Conservation (phyloP, 83 land plant genomes). For the Picea mariana region DNA sequence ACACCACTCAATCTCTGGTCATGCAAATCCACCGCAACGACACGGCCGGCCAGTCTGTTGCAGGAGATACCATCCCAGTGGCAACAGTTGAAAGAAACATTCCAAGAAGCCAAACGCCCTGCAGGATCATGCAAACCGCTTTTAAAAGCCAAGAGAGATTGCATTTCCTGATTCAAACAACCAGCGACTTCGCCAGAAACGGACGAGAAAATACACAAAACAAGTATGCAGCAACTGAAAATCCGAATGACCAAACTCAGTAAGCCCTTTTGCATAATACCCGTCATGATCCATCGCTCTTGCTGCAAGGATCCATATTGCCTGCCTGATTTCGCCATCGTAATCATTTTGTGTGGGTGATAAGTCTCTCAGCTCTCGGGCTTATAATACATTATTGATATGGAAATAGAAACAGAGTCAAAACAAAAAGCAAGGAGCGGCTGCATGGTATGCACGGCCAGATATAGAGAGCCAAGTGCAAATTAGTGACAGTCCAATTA, state of each 20-base stretch:
- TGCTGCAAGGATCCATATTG: neutral
- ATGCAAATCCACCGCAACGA: neutral
- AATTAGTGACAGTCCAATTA: no score
- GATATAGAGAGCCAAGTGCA: no score
- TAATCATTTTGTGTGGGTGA: no score
- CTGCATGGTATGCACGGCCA: no score
- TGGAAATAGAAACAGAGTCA: no score
- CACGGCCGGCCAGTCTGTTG: neutral
- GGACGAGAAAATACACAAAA: neutral
- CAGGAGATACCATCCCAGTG: neutral
- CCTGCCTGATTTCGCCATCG: no score
- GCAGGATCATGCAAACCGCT: neutral
- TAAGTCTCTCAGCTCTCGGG: no score
- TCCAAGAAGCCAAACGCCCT: constrained; percentile 1
- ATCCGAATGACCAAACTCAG: neutral
- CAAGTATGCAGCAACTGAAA: neutral
- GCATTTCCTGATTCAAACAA: neutral
- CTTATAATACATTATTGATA: no score
- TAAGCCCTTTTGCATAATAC: neutral
- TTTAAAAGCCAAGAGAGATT: neutral
- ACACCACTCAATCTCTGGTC: neutral
- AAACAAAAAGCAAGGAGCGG: no score
- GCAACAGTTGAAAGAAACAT: neutral
- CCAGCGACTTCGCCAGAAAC: neutral
- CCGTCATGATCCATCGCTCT: neutral